phyloP scores from a whole-genome alignment of 768 basidiomycete species.

The Collybia mongolica region DNA sequence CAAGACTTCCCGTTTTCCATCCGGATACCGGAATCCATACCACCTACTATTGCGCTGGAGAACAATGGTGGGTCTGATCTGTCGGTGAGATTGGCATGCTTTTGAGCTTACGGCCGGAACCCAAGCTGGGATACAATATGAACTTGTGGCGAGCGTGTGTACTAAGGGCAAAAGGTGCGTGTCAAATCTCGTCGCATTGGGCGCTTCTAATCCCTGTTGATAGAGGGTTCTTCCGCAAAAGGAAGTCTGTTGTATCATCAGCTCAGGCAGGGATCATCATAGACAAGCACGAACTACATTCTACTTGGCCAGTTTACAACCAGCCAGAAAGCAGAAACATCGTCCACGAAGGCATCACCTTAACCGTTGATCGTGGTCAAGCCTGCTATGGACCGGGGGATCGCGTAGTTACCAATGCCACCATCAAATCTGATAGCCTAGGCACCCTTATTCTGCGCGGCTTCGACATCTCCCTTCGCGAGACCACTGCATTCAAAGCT shows the following conservation, averaged over 20 bases:
- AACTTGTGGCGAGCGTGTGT: constrained; percentile 85
- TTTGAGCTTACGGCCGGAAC: not conserved
- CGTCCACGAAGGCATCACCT: constrained; percentile 64
- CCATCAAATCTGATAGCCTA: constrained; percentile 68
- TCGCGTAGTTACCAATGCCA: constrained; percentile 67
- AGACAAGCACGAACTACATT: constrained; percentile 92
- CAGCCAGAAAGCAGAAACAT: constrained; percentile 73
- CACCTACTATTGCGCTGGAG: constrained; percentile 81
- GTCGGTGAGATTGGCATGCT: not conserved
- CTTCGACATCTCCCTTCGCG: constrained; percentile 79
- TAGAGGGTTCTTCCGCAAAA: constrained; percentile 82
- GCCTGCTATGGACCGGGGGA: constrained; percentile 90
- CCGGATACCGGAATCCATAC: constrained; percentile 89
- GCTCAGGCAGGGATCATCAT: constrained; percentile 73
- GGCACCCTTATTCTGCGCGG: constrained; percentile 75
- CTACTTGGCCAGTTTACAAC: constrained; percentile 89
- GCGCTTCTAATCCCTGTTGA: not conserved
- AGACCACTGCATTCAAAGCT: constrained; percentile 74
- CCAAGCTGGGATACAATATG: constrained; percentile 83
- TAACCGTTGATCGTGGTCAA: constrained; percentile 72
- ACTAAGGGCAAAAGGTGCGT: constrained; percentile 81
- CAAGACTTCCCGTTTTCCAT: constrained; percentile 90
- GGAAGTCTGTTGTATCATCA: constrained; percentile 68
- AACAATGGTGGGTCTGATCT: constrained; percentile 52
- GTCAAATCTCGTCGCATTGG: not conserved